phyloP scores from a whole-genome alignment of 2,329 filamentous ascomycete species.

The Cytospora mali region DNA sequence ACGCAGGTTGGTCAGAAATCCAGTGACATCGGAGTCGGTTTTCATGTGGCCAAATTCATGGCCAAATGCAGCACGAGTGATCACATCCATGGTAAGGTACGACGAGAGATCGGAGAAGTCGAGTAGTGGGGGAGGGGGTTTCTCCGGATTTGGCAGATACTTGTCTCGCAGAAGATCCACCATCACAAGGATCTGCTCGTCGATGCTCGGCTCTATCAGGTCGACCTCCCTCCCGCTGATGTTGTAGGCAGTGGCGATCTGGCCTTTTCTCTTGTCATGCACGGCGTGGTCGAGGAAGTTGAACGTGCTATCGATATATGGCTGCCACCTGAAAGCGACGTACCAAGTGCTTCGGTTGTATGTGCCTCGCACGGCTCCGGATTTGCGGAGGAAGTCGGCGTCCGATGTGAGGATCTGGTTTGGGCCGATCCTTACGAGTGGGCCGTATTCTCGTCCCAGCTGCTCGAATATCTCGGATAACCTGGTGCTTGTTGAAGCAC shows the following conservation, averaged over 20 bases:
- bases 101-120: constrained; percentile 49
- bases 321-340: not conserved
- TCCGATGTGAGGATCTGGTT: constrained; percentile 41
- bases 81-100: constrained; percentile 55
- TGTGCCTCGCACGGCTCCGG: constrained; percentile 34
- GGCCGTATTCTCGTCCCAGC: constrained; percentile 33
- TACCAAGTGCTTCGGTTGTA: constrained; percentile 33
- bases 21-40: constrained; percentile 46
- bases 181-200: constrained; percentile 19
- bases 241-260: constrained; percentile 31
- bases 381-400: constrained; percentile 36
- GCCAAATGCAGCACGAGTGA: constrained; percentile 52
- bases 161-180: constrained; percentile 4
- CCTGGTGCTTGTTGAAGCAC: constrained; percentile 30
- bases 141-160: constrained; percentile 1
- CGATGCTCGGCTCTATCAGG: constrained; percentile 31
- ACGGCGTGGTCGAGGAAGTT: constrained; percentile 28
- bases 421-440: constrained; percentile 41
- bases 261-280: constrained; percentile 37
- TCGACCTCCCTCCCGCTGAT: constrained; percentile 35
- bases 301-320: constrained; percentile 17
- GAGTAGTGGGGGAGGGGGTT: constrained; percentile 34
- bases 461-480: constrained; percentile 32
- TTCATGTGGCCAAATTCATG: constrained; percentile 48
- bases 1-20: constrained; percentile 39